Conservation (phyloP, 768 basidiomycete species). For the Botryobasidium botryosum region DNA sequence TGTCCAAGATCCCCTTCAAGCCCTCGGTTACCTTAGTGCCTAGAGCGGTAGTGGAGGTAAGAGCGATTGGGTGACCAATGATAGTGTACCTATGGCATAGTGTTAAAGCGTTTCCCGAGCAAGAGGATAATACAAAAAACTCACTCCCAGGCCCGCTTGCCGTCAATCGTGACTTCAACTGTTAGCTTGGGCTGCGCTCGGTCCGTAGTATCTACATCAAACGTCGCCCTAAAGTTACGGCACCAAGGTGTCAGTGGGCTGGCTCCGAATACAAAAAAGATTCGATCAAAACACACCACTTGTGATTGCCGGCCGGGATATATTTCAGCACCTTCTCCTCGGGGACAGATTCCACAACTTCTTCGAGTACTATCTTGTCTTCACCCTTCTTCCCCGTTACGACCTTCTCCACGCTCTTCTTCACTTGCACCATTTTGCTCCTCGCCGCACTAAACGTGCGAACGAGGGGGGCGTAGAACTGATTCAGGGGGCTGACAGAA, state of each 20-base stretch:
- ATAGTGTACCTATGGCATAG: constrained; percentile 27
- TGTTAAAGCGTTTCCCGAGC: neutral
- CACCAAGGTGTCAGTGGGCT: too few relatives aligned
- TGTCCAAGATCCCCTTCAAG: constrained; percentile 27
- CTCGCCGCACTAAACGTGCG: constrained; percentile 29
- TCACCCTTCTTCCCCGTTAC: constrained; percentile 4
- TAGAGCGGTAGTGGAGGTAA: constrained; percentile 27
- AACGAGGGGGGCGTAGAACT: constrained; percentile 42
- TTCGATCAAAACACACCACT: constrained; percentile 32
- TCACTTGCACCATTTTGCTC: constrained; percentile 3
- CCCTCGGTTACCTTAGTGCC: constrained; percentile 31
- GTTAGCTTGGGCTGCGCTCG: constrained; percentile 32
- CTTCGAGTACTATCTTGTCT: constrained; percentile 23
- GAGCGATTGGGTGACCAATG: constrained; percentile 30
- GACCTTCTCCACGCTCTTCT: constrained; percentile 15
- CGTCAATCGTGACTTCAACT: constrained; percentile 45
- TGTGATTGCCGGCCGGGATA: constrained; percentile 45
- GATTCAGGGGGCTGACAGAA: constrained; percentile 48
- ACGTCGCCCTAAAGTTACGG: constrained; percentile 42
- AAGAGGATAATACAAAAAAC: constrained; percentile 11
- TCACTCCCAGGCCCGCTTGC: constrained; percentile 35
- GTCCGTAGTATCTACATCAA: constrained; percentile 53
- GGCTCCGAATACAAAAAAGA: neutral
- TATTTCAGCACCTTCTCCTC: constrained; percentile 41
- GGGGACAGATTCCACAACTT: constrained; percentile 13